A percentile compares a stretch with the other conserved stretches of the same genome.
phyloP scores from a whole-genome alignment of 176 grass and related monocot species.

The Hsuehochloa calcarea region DNA sequence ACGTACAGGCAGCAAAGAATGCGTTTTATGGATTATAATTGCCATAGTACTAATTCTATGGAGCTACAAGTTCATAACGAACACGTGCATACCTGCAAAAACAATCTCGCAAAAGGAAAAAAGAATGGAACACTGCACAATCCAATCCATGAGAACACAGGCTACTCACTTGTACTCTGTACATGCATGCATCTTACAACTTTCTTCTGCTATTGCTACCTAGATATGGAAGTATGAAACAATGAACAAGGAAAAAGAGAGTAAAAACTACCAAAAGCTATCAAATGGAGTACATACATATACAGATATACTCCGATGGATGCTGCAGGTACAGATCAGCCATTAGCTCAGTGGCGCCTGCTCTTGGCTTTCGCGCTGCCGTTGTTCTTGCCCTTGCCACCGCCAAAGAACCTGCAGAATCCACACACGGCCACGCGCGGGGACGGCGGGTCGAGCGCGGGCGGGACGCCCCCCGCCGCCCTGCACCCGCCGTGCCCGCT shows the following conservation, averaged over 20 bases:
- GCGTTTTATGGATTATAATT: background rate
- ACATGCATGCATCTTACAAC: background rate
- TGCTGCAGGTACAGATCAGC: background rate
- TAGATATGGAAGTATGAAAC: background rate
- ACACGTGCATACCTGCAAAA: background rate
- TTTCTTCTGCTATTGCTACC: background rate
- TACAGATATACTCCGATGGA: background rate
- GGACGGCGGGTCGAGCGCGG: slow-evolving; percentile 74
- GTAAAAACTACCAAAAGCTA: background rate
- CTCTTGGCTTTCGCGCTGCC: slow-evolving; percentile 17
- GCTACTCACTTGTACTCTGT: background rate
- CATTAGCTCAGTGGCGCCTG: slow-evolving; percentile 9
- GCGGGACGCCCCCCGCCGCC: slow-evolving; percentile 49
- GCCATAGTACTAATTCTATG: background rate
- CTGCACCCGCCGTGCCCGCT: slow-evolving; percentile 46
- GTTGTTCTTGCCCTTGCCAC: background rate
- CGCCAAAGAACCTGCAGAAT: slow-evolving; percentile 66
- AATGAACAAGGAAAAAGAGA: background rate
- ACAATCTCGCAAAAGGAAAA: background rate
- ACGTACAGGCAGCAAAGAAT: background rate
- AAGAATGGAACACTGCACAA: background rate
- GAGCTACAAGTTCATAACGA: background rate
- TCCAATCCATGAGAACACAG: background rate
- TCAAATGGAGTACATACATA: background rate
- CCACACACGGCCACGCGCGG: slow-evolving; percentile 67